Evolutionary conservation across 2,329 filamentous ascomycete genomes (phyloP).

Genomic region (Phaeosphaeria sp.): DNA sequence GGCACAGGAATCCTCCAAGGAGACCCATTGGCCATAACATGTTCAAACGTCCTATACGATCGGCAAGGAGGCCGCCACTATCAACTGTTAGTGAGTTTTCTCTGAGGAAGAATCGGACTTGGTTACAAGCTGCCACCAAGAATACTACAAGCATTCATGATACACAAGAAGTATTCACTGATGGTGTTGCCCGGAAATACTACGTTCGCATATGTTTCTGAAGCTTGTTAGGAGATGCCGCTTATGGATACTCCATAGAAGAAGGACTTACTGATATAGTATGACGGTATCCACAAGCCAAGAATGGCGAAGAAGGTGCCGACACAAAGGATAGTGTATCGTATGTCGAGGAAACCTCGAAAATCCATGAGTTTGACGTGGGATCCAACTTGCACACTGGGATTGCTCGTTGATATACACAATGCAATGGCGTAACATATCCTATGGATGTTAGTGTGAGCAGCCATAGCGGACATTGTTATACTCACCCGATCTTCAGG

Average conservation of each 20-base stretch:
- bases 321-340: constrained; percentile 39
- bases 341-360: constrained; percentile 39
- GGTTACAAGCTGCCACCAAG: constrained; percentile 61
- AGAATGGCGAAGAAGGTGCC: constrained; percentile 39
- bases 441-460: constrained; percentile 58
- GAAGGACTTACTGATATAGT: constrained; percentile 44
- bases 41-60: constrained; percentile 63
- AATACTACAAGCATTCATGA: constrained; percentile 60
- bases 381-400: constrained; percentile 13
- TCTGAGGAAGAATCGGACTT: no score
- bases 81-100: neutral
- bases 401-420: constrained; percentile 39
- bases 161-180: constrained; percentile 55
- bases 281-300: constrained; percentile 39
- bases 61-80: constrained; percentile 59
- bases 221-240: neutral
- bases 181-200: constrained; percentile 57
- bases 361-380: constrained; percentile 40
- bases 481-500: constrained; percentile 52
- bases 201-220: constrained; percentile 67
- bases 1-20: constrained; percentile 52
- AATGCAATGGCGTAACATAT: constrained; percentile 53
- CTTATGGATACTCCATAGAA: neutral
- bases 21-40: constrained; percentile 59
- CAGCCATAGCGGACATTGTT: constrained; percentile 51